phyloP scores from a whole-genome alignment of 257 asterid species.

The Coffea canephora region DNA sequence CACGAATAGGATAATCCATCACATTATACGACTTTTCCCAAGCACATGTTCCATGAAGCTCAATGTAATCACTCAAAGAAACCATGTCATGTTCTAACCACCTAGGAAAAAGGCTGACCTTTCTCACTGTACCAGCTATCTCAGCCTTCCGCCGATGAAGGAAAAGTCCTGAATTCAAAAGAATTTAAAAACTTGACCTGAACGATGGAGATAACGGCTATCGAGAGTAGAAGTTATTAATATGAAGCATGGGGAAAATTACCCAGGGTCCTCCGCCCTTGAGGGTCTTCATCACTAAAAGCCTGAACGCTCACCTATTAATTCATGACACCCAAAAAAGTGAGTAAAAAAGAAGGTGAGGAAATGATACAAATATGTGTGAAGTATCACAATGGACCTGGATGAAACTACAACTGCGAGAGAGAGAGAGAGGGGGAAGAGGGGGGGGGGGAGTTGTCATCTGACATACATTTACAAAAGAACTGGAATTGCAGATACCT shows the following conservation, averaged over 20 bases:
- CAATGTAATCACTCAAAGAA: not conserved
- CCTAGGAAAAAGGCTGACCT: constrained; percentile 43
- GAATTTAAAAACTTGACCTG: constrained; percentile 3
- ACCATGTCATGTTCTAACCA: not conserved
- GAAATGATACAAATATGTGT: not conserved
- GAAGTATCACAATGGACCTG: constrained; percentile 8
- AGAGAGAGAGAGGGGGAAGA: not conserved
- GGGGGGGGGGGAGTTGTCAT: no score
- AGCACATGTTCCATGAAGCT: not conserved
- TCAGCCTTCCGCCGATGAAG: constrained; percentile 98
- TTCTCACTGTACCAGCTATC: constrained; percentile 63
- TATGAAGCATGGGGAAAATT: constrained; percentile 16
- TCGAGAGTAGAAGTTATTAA: not conserved
- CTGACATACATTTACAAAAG: not conserved
- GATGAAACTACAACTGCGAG: constrained; percentile 10
- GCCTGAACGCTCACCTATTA: constrained; percentile 92
- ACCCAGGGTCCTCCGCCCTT: constrained; percentile 99
- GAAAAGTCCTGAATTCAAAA: constrained; percentile 68
- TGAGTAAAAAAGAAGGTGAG: not conserved
- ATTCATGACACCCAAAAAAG: constrained; percentile 28
- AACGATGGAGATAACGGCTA: constrained; percentile 1
- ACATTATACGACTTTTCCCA: not conserved
- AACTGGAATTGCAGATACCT: constrained; percentile 43
- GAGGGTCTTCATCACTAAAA: constrained; percentile 93
- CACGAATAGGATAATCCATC: no score